These are phyloP conservation scores for Dactylellina drechsleri DNA, from an alignment of 2,329 filamentous ascomycete genomes.

Conservation along the genomic window DNA sequence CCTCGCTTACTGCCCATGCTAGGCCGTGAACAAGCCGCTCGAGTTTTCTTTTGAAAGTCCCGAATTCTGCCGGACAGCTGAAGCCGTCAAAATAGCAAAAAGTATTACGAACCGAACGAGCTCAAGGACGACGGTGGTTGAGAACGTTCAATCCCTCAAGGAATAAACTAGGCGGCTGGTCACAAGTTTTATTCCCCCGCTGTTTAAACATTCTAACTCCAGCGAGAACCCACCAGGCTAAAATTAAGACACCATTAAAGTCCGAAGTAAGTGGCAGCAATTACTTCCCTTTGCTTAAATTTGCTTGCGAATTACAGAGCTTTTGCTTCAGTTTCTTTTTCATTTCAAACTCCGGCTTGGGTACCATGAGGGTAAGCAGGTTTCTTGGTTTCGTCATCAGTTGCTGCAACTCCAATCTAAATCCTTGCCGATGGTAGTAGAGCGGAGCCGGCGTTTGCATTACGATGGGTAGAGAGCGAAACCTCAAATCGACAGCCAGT, in stretches of 20 bases:
- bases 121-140: slow-evolving; percentile 23
- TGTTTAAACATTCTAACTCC: slow-evolving; percentile 5
- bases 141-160: slow-evolving; percentile 36
- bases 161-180: slow-evolving; percentile 32
- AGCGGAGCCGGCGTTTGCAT: slow-evolving; percentile 54
- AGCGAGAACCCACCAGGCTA: slow-evolving; percentile 10
- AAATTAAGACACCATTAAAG: background rate
- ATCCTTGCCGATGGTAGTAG: slow-evolving; percentile 54
- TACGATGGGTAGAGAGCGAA: slow-evolving; percentile 5
- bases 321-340: slow-evolving; percentile 22
- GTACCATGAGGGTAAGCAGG: slow-evolving; percentile 39
- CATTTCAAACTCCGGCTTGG: slow-evolving; percentile 36
- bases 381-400: slow-evolving; percentile 55
- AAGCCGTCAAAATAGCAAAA: slow-evolving; percentile 55
- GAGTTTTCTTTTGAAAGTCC: slow-evolving; percentile 27
- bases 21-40: slow-evolving; percentile 14
- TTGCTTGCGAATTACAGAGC: background rate
- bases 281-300: slow-evolving; percentile 19
- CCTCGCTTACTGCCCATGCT: background rate
- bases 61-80: slow-evolving; percentile 49
- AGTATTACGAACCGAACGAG: slow-evolving; percentile 51
- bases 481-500: slow-evolving; percentile 12
- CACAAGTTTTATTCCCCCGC: slow-evolving; percentile 22
- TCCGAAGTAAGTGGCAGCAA: slow-evolving; percentile 49
- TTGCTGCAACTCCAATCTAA: slow-evolving; percentile 53